Percentiles rank a stretch among this genome's conserved stretches.
phyloP scores from a whole-genome alignment of 2,329 filamentous ascomycete species.

The Zymoseptoria ardabiliae region DNA sequence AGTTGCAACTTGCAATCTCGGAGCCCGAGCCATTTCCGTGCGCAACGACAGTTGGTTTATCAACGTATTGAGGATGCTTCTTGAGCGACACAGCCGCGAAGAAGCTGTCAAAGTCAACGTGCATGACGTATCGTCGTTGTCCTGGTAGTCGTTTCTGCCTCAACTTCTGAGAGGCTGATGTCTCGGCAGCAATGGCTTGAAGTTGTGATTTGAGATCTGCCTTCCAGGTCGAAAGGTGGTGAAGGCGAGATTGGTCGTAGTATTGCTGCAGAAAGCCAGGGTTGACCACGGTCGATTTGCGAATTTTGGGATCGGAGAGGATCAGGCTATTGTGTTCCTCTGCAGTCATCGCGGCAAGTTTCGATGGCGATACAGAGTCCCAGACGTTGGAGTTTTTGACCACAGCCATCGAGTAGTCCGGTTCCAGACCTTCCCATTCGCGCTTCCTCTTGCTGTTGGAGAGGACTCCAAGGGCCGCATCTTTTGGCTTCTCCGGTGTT shows the following conservation, averaged over 20 bases:
- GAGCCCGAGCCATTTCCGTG: conserved; percentile 79
- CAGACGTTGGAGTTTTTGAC: conserved; percentile 25
- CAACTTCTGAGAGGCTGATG: conserved; percentile 44
- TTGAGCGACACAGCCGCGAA: conserved; percentile 90
- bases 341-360: conserved; percentile 57
- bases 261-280: conserved; percentile 91
- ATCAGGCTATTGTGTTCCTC: conserved; percentile 88
- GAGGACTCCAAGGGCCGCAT: neutral
- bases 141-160: conserved; percentile 53
- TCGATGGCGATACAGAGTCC: conserved; percentile 23
- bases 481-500: neutral
- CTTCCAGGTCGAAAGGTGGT: conserved; percentile 96
- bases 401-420: conserved; percentile 27
- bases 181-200: conserved; percentile 70
- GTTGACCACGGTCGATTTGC: conserved; percentile 85
- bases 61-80: conserved; percentile 60
- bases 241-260: conserved; percentile 88
- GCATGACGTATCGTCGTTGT: conserved; percentile 73
- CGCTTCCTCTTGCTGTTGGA: conserved; percentile 24
- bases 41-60: conserved; percentile 81
- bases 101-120: conserved; percentile 98
- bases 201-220: conserved; percentile 84
- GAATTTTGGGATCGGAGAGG: conserved; percentile 73
- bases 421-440: conserved; percentile 5
- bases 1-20: conserved; percentile 97